Evolutionary conservation across 805 yeast genomes (phyloP).

Genomic region (Yamadazyma laniorum): DNA sequence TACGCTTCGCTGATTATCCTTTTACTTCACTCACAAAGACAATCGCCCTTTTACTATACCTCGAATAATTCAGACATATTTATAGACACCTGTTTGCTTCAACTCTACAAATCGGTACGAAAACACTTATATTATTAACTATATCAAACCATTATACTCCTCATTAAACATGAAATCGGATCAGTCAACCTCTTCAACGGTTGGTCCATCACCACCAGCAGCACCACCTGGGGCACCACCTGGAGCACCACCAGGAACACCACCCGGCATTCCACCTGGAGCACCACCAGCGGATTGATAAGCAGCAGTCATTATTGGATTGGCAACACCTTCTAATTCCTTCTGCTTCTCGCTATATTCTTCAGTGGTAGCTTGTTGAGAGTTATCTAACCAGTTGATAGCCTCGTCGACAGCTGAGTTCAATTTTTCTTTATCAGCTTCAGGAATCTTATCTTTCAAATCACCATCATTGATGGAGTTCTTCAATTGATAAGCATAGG

Average conservation of each 20-base stretch:
- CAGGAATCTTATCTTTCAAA: conserved; percentile 43
- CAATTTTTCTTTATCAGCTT: conserved; percentile 52
- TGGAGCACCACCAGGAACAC: conserved; percentile 32
- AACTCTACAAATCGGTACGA: too few relatives aligned
- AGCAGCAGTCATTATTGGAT: conserved; percentile 37
- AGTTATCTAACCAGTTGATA: conserved; percentile 38
- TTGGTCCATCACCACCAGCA: conserved; percentile 21
- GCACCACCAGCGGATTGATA: conserved; percentile 31
- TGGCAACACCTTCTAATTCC: conserved; percentile 40
- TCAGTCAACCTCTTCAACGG: conserved; percentile 18
- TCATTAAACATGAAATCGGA: too few relatives aligned
- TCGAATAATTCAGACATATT: too few relatives aligned
- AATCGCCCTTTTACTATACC: too few relatives aligned
- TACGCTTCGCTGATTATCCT: too few relatives aligned
- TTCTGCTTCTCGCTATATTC: conserved; percentile 41
- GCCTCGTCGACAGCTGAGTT: conserved; percentile 42
- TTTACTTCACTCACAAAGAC: too few relatives aligned
- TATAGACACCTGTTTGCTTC: too few relatives aligned
- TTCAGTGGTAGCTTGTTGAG: conserved; percentile 40
- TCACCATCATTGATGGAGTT: conserved; percentile 57
- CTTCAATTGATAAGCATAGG: conserved; percentile 80
- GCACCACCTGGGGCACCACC: conserved; percentile 35
- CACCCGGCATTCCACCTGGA: conserved; percentile 35
- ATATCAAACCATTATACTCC: too few relatives aligned
- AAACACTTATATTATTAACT: too few relatives aligned